Evolutionary conservation across 2,329 filamentous ascomycete species (phyloP).

Genomic region (Ophiocordyceps camponoti-leonardi): DNA sequence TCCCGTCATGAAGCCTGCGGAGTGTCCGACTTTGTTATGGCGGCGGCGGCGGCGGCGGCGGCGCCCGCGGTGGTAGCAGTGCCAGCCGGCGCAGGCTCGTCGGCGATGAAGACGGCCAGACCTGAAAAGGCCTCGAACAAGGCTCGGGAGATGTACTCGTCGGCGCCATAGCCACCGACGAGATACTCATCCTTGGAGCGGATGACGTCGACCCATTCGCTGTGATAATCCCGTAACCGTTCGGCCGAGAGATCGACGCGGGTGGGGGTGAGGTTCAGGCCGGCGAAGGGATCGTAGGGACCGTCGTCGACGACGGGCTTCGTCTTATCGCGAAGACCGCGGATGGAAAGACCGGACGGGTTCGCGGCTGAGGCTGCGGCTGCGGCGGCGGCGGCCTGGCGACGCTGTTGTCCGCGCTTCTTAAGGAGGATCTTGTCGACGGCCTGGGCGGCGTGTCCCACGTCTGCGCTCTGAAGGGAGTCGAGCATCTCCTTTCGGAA

Average conservation of each 20-base stretch:
- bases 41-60: too few species aligned
- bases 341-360: conserved; percentile 41
- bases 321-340: conserved; percentile 55
- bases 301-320: conserved; percentile 35
- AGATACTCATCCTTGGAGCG: conserved; percentile 47
- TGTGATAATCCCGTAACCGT: conserved; percentile 49
- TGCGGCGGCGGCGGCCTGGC: conserved; percentile 15
- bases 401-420: conserved; percentile 44
- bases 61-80: conserved; percentile 17
- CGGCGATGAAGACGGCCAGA: conserved; percentile 69
- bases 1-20: conserved; percentile 25
- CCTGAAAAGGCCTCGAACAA: conserved; percentile 85
- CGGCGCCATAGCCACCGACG: conserved; percentile 69
- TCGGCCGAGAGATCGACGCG: conserved; percentile 43
- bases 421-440: conserved; percentile 50
- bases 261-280: conserved; percentile 47
- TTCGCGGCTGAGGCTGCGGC: conserved; percentile 8
- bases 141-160: conserved; percentile 66
- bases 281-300: conserved; percentile 80
- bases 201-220: conserved; percentile 52
- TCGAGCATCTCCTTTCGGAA: conserved; percentile 54
- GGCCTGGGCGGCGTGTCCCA: conserved; percentile 40
- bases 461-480: conserved; percentile 43
- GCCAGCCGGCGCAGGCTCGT: conserved; percentile 35
- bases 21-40: conserved; percentile 23